Percentiles rank a stretch among this genome's conserved stretches.
phyloP scores from a whole-genome alignment of 768 basidiomycete species.

The Heimioporus sp. region DNA sequence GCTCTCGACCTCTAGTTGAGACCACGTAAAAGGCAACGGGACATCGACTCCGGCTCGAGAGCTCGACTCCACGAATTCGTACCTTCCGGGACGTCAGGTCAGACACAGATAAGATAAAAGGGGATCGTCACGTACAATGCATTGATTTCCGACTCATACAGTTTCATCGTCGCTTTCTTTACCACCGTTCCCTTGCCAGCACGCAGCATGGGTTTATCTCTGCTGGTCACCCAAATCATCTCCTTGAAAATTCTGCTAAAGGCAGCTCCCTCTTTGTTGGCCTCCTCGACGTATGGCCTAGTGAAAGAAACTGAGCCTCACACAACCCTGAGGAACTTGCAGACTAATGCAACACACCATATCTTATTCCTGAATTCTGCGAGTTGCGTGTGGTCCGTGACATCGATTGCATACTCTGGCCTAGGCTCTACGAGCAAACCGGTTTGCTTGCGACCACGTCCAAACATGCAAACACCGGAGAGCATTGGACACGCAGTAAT shows the following conservation, averaged over 20 bases:
- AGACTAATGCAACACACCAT: constrained; percentile 27
- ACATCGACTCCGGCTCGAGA: constrained; percentile 18
- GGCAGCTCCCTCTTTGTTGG: constrained; percentile 38
- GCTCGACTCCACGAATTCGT: constrained; percentile 26
- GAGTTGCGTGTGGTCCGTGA: constrained; percentile 25
- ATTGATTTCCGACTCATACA: constrained; percentile 47
- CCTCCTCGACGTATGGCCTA: constrained; percentile 41
- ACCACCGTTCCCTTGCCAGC: constrained; percentile 47
- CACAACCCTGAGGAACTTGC: neutral
- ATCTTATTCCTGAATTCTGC: constrained; percentile 35
- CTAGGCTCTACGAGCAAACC: constrained; percentile 33
- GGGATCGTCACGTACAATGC: constrained; percentile 31
- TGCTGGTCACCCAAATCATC: constrained; percentile 46
- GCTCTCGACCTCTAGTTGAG: constrained; percentile 12
- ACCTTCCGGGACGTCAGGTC: constrained; percentile 15
- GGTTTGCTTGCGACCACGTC: constrained; percentile 28
- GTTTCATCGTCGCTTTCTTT: constrained; percentile 36
- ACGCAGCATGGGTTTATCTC: constrained; percentile 43
- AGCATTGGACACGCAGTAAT: constrained; percentile 22
- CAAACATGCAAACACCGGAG: constrained; percentile 39
- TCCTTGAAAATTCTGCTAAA: constrained; percentile 50
- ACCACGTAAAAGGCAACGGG: constrained; percentile 26
- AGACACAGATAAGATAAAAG: no score
- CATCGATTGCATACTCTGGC: constrained; percentile 33
- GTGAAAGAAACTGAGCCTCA: neutral